phyloP scores from a whole-genome alignment of 495 filamentous ascomycete species.

The Xylaria intraflava region DNA sequence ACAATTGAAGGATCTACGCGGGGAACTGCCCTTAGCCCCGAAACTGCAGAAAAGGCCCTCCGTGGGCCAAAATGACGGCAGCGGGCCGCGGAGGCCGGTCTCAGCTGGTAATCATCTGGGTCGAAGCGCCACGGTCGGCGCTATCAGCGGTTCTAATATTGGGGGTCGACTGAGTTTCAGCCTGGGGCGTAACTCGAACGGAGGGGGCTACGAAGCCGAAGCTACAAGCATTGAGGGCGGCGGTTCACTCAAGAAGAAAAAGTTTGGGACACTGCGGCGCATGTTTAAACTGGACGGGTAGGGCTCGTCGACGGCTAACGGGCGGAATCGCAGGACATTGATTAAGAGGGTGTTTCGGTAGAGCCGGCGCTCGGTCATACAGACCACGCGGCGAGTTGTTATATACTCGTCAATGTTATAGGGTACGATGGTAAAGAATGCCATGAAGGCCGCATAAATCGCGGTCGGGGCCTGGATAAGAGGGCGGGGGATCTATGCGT shows the following conservation, averaged over 20 bases:
- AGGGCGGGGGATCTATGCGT: background rate
- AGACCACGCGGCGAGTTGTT: background rate
- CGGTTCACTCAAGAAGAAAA: conserved; percentile 53
- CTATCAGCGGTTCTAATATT: conserved; percentile 7
- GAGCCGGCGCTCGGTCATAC: background rate
- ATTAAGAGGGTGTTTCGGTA: conserved; percentile 11
- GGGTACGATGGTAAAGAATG: background rate
- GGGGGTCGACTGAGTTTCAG: conserved; percentile 16
- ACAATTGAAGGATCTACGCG: conserved; percentile 32
- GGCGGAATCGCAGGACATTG: conserved; percentile 18
- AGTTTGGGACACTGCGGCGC: conserved; percentile 48
- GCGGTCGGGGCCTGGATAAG: background rate
- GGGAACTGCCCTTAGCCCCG: conserved; percentile 17
- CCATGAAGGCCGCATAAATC: background rate
- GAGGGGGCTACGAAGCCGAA: conserved; percentile 11
- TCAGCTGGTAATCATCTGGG: conserved; percentile 27
- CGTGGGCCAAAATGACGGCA: conserved; percentile 11
- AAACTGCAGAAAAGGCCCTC: conserved; percentile 29
- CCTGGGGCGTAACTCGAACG: conserved; percentile 8
- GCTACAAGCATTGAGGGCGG: conserved; percentile 19
- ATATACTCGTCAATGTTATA: background rate
- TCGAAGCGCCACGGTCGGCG: conserved; percentile 1
- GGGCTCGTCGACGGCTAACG: conserved; percentile 8
- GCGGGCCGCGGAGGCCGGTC: conserved; percentile 16
- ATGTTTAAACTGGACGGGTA: conserved; percentile 52